phyloP scores from a whole-genome alignment of 2,329 filamentous ascomycete species.

The Fusarium succisae region DNA sequence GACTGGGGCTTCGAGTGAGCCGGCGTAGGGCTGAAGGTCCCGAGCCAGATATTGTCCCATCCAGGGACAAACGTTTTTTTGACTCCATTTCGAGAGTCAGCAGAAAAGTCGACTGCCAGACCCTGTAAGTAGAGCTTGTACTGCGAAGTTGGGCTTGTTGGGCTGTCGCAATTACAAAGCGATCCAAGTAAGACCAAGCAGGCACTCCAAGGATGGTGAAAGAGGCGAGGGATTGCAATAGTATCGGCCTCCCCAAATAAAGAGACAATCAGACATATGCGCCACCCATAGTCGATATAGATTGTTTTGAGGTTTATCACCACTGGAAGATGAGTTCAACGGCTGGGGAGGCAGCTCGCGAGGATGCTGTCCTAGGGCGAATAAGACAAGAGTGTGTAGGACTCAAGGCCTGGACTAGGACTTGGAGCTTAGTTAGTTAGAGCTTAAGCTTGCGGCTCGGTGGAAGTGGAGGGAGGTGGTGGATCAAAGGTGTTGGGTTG shows the following conservation, averaged over 20 bases:
- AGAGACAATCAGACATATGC: slow-evolving; percentile 21
- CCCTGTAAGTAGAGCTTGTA: not conserved
- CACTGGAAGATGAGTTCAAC: slow-evolving; percentile 7
- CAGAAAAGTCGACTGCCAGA: not conserved
- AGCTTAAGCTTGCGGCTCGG: slow-evolving; percentile 41
- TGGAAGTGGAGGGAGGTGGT: slow-evolving; percentile 1
- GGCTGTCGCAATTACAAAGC: not conserved
- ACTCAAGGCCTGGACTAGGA: slow-evolving; percentile 44
- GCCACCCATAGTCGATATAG: slow-evolving; percentile 39
- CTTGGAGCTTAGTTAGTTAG: slow-evolving; percentile 24
- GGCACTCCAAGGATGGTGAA: not conserved
- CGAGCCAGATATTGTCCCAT: slow-evolving; percentile 40
- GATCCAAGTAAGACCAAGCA: not conserved
- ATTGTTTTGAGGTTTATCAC: slow-evolving; percentile 35
- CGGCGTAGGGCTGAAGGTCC: slow-evolving; percentile 47
- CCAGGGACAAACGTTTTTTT: slow-evolving; percentile 44
- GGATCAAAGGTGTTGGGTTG: not conserved
- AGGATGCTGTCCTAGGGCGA: slow-evolving; percentile 41
- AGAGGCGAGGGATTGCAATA: slow-evolving; percentile 9
- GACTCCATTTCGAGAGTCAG: slow-evolving; percentile 43
- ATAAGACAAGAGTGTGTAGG: slow-evolving; percentile 43
- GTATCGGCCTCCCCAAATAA: not conserved
- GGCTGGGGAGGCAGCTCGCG: slow-evolving; percentile 43
- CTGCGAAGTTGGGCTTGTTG: not conserved
- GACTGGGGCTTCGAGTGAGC: slow-evolving; percentile 45